These are phyloP conservation scores for Beauveria brongniartii DNA, from an alignment of 2,329 filamentous ascomycete species.

Conservation along the genomic window DNA sequence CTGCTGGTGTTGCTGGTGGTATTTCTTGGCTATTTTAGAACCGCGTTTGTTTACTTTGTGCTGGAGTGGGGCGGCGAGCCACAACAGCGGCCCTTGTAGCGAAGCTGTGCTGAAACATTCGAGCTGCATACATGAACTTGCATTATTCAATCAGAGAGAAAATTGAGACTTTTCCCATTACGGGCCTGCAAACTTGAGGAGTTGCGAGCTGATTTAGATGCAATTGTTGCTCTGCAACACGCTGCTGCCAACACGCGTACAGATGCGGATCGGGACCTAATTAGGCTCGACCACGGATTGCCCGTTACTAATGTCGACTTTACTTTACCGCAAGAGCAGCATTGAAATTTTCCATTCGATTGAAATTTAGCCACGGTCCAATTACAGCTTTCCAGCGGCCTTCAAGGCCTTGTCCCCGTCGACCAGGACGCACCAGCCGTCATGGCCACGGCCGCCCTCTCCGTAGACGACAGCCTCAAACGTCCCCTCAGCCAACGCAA, in stretches of 20 bases:
- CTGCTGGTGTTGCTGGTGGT: constrained; percentile 4
- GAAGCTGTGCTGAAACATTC: neutral
- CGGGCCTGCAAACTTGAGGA: too few relatives aligned
- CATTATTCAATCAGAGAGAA: neutral
- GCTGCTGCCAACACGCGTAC: too few relatives aligned
- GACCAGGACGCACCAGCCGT: constrained; percentile 84
- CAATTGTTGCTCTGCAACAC: too few relatives aligned
- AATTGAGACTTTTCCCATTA: too few relatives aligned
- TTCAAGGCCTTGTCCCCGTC: constrained; percentile 63
- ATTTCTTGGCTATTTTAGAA: constrained; percentile 5
- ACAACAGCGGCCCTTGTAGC: neutral
- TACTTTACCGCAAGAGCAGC: too few relatives aligned
- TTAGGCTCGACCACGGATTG: too few relatives aligned
- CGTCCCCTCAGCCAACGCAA: constrained; percentile 48
- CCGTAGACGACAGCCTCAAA: constrained; percentile 66
- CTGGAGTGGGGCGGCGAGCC: constrained; percentile 11
- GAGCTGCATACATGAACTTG: neutral
- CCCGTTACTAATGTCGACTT: too few relatives aligned
- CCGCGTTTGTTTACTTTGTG: constrained; percentile 27
- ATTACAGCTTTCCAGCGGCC: constrained; percentile 44
- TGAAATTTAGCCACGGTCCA: too few relatives aligned
- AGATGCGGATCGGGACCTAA: too few relatives aligned
- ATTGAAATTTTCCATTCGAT: neutral
- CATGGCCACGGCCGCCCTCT: constrained; percentile 54
- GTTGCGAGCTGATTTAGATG: too few relatives aligned